Evolutionary conservation across 1,284 basidiomycete genomes (phyloP).

Genomic region (Neonothopanus nambi): DNA sequence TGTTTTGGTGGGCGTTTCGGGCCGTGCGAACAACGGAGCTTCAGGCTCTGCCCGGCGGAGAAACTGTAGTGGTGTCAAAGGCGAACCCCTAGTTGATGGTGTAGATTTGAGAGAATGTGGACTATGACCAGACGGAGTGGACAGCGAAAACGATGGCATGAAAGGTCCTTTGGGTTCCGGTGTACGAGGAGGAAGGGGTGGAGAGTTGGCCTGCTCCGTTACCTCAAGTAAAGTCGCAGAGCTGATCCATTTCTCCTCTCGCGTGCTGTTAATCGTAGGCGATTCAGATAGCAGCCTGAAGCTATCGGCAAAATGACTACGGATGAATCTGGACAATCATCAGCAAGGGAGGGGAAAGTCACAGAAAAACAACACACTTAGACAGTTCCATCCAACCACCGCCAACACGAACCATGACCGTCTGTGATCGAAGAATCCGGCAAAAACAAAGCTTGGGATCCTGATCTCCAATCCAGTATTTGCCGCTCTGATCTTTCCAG

Average conservation of each 20-base stretch:
- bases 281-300: slow-evolving; percentile 67
- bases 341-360: slow-evolving; percentile 15
- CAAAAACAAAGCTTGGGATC: slow-evolving; percentile 90
- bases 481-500: slow-evolving; percentile 90
- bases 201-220: slow-evolving; percentile 39
- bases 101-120: slow-evolving; percentile 49
- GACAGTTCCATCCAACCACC: slow-evolving; percentile 94
- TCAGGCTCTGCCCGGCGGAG: slow-evolving; percentile 48
- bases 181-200: slow-evolving; percentile 54
- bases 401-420: slow-evolving; percentile 93
- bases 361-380: slow-evolving; percentile 54
- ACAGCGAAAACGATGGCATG: slow-evolving; percentile 45
- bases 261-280: slow-evolving; percentile 48
- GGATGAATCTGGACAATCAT: slow-evolving; percentile 67
- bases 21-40: slow-evolving; percentile 31
- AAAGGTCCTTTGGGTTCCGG: slow-evolving; percentile 61
- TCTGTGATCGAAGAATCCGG: slow-evolving; percentile 87
- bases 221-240: slow-evolving; percentile 68
- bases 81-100: slow-evolving; percentile 45
- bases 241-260: slow-evolving; percentile 80
- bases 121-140: slow-evolving; percentile 45
- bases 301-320: slow-evolving; percentile 81
- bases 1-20: slow-evolving; percentile 21
- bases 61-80: slow-evolving; percentile 50
- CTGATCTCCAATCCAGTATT: slow-evolving; percentile 93